Evolutionary conservation across 352 stramenopile species (phyloP).

Genomic region (Phytophthora podocarpi): DNA sequence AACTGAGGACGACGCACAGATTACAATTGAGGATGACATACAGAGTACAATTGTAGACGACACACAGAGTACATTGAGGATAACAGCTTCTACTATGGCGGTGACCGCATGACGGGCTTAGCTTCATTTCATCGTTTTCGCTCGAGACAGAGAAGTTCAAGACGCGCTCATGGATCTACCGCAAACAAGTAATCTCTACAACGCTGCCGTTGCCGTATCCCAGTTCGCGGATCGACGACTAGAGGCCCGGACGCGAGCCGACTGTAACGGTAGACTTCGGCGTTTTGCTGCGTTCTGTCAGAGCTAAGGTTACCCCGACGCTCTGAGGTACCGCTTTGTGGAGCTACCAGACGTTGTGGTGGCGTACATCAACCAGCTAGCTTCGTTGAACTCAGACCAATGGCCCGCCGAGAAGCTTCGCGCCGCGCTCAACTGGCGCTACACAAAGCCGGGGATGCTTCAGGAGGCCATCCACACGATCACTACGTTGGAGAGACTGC

Average conservation of each 20-base stretch:
- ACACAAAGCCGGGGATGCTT: conserved; percentile 17
- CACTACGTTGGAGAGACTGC: not conserved
- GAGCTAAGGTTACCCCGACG: conserved; percentile 18
- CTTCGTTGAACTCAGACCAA: conserved; percentile 1
- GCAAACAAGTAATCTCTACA: conserved; percentile 18
- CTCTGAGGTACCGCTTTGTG: too few species aligned
- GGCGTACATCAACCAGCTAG: conserved; percentile 27
- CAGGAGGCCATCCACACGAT: conserved; percentile 14
- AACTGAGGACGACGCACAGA: too few species aligned
- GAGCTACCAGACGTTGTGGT: conserved; percentile 27
- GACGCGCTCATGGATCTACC: conserved; percentile 13
- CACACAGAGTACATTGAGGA: too few species aligned
- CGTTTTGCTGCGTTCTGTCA: conserved; percentile 29
- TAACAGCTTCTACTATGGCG: too few species aligned
- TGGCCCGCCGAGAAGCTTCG: conserved; percentile 17
- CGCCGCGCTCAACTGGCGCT: conserved; percentile 1
- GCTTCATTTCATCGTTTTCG: too few species aligned
- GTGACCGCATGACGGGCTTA: too few species aligned
- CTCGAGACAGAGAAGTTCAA: too few species aligned
- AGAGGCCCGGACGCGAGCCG: conserved; percentile 11
- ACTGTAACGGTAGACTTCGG: conserved; percentile 30
- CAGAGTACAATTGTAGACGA: too few species aligned
- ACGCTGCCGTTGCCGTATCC: conserved; percentile 16
- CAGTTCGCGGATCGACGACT: conserved; percentile 27
- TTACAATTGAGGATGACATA: too few species aligned